phyloP scores from a whole-genome alignment of 441 rosid genomes.

The Arabidopsis lyrata region DNA sequence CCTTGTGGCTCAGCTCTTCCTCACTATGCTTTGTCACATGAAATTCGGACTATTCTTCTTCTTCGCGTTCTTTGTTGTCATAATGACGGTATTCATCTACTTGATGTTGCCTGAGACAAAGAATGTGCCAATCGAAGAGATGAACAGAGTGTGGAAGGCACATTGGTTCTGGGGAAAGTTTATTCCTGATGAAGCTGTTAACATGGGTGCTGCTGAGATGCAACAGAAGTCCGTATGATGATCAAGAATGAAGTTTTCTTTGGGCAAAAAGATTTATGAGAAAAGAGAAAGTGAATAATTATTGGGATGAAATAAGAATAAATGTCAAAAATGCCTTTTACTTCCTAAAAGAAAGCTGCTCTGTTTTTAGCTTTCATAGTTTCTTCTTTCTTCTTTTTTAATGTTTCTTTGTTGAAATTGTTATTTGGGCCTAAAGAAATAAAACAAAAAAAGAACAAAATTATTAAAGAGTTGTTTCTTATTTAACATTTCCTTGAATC shows the following conservation, averaged over 20 bases:
- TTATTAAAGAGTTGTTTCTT: background rate
- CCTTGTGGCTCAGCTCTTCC: constrained; percentile 56
- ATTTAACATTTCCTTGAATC: constrained; percentile 3
- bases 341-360: constrained; percentile 23
- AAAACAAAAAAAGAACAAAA: background rate
- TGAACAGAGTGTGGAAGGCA: constrained; percentile 52
- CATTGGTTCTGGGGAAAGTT: constrained; percentile 61
- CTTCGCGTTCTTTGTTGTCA: constrained; percentile 49
- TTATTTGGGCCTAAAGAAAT: constrained; percentile 22
- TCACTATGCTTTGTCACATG: constrained; percentile 60
- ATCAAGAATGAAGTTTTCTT: background rate
- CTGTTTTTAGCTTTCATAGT: constrained; percentile 18
- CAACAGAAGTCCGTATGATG: constrained; percentile 42
- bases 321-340: background rate
- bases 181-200: constrained; percentile 54
- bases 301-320: constrained; percentile 26
- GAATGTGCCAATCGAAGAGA: constrained; percentile 60
- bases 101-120: constrained; percentile 57
- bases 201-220: constrained; percentile 44
- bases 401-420: constrained; percentile 25
- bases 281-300: constrained; percentile 16
- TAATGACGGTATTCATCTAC: constrained; percentile 53
- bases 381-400: constrained; percentile 8
- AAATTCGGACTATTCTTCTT: constrained; percentile 61
- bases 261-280: constrained; percentile 6